These are phyloP conservation scores for Mucor ambiguus DNA, from an alignment of 371 early-diverging fungal genomes.

Conservation along the genomic window DNA sequence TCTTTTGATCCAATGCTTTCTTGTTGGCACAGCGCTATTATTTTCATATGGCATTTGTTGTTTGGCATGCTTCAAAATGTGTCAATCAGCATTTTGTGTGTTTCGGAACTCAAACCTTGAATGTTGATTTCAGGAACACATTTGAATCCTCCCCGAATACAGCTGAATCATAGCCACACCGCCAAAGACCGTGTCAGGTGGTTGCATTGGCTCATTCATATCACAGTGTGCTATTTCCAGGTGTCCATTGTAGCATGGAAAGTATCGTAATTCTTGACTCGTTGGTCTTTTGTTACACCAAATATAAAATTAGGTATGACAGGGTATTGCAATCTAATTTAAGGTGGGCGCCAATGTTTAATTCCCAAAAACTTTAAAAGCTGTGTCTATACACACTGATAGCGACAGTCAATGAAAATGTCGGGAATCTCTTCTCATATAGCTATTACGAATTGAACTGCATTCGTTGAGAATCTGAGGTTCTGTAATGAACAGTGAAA, in stretches of 20 bases:
- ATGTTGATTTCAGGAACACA: background rate
- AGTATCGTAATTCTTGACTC: background rate
- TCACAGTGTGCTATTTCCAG: background rate
- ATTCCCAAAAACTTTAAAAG: too few relatives aligned
- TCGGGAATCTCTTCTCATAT: background rate
- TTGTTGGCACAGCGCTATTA: background rate
- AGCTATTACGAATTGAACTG: background rate
- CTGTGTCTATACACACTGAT: background rate
- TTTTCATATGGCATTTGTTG: background rate
- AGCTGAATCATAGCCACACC: background rate
- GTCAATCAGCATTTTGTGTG: background rate
- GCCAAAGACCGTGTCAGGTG: background rate
- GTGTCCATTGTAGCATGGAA: background rate
- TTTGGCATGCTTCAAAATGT: slow-evolving; percentile 4
- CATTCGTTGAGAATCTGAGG: background rate
- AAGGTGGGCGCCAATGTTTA: background rate
- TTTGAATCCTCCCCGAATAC: background rate
- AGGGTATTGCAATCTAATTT: slow-evolving; percentile 1
- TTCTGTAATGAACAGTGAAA: background rate
- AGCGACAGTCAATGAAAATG: background rate
- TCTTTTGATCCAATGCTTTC: background rate
- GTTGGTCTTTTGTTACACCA: background rate
- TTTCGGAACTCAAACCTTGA: background rate
- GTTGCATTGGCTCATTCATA: background rate
- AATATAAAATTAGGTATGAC: background rate